Percentiles rank a stretch among this genome's conserved stretches.
Evolutionary conservation across 2,329 filamentous ascomycete species (phyloP).

Genomic region (Colletotrichum neosansevieriae): DNA sequence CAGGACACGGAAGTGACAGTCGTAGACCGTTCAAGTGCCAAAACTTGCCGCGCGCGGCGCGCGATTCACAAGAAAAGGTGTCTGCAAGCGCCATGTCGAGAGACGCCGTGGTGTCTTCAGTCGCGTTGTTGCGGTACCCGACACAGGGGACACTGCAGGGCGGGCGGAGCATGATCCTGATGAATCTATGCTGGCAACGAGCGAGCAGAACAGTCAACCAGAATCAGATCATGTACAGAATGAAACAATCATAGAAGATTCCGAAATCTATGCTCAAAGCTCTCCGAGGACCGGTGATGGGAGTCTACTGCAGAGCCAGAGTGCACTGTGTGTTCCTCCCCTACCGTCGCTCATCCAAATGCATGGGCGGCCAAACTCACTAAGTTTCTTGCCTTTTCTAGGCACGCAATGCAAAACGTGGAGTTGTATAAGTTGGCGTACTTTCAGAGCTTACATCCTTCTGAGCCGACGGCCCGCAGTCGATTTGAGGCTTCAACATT

Average conservation of each 20-base stretch:
- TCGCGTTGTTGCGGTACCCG: conserved; percentile 5
- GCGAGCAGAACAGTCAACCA: neutral
- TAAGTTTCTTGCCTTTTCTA: neutral
- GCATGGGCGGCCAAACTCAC: neutral
- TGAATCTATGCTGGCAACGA: conserved; percentile 14
- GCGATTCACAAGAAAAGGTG: conserved; percentile 41
- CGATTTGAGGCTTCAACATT: conserved; percentile 43
- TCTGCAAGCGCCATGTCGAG: conserved; percentile 41
- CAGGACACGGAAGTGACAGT: conserved; percentile 42
- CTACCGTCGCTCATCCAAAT: neutral
- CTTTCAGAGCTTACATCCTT: conserved; percentile 44
- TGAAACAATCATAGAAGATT: neutral
- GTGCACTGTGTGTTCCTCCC: neutral
- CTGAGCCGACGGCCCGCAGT: conserved; percentile 39
- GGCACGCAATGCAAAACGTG: neutral
- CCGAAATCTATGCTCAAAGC: neutral
- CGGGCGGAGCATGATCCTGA: neutral
- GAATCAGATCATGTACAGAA: neutral
- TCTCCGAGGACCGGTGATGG: neutral
- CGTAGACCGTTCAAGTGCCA: conserved; percentile 42
- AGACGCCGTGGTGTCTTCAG: conserved; percentile 34
- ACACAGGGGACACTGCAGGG: neutral
- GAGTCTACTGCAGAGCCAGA: neutral
- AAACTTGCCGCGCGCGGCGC: neutral
- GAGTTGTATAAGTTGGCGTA: conserved; percentile 41